A percentile compares a stretch with the other conserved stretches of the same genome.
Conservation (phyloP, 192 early-diverging fungal genomes). For the Backusella australiensis region DNA sequence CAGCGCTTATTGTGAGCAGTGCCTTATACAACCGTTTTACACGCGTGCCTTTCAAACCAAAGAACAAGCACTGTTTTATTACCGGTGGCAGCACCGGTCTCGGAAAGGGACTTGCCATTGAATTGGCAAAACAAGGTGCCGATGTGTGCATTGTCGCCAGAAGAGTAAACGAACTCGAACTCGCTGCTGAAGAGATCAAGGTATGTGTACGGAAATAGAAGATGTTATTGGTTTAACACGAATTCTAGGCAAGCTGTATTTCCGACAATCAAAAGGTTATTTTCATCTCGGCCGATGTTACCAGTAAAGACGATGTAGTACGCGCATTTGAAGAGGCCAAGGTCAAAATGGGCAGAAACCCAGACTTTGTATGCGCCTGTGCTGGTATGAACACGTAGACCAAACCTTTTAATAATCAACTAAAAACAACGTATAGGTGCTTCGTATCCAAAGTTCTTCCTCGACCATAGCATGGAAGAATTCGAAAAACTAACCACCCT, state of each 20-base stretch:
- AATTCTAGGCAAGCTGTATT: not conserved
- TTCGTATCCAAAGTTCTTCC: slow-evolving; percentile 60
- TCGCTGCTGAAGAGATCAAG: slow-evolving; percentile 58
- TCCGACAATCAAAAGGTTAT: slow-evolving; percentile 41
- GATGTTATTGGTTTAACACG: not conserved
- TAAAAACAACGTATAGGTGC: slow-evolving; percentile 26
- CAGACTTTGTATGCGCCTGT: slow-evolving; percentile 56
- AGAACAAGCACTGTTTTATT: slow-evolving; percentile 65
- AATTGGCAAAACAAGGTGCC: slow-evolving; percentile 65
- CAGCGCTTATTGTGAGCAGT: slow-evolving; percentile 5
- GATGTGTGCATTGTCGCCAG: slow-evolving; percentile 69
- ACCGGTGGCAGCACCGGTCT: slow-evolving; percentile 77
- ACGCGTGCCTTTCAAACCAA: slow-evolving; percentile 39
- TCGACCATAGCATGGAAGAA: slow-evolving; percentile 56
- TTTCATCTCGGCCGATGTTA: slow-evolving; percentile 64
- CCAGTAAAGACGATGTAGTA: slow-evolving; percentile 46
- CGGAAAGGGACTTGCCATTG: slow-evolving; percentile 60
- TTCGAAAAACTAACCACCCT: slow-evolving; percentile 57
- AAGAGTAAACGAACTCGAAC: slow-evolving; percentile 41
- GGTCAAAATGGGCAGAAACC: slow-evolving; percentile 42
- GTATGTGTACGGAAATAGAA: slow-evolving; percentile 5
- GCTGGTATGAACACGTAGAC: slow-evolving; percentile 40
- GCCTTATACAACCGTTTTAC: slow-evolving; percentile 16
- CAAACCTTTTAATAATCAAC: no score
- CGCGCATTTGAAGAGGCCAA: slow-evolving; percentile 59